A percentile compares a stretch with the other conserved stretches of the same genome.
These are phyloP conservation scores for Rhododendron henanense DNA, from an alignment of 148 eudicot genomes.

Conservation along the genomic window DNA sequence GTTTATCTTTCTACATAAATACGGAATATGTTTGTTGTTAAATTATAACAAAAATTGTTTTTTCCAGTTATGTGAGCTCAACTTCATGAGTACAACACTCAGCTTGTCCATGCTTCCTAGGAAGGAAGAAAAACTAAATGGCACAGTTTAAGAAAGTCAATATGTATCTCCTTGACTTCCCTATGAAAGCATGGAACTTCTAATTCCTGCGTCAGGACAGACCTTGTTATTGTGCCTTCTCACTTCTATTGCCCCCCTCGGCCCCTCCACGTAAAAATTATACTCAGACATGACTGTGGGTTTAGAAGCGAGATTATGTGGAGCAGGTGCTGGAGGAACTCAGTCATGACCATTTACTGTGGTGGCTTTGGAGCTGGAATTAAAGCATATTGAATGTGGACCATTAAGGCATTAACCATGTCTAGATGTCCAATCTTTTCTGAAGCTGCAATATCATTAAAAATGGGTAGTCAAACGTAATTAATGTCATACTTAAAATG, in stretches of 20 bases:
- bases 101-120: neutral
- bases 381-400: neutral
- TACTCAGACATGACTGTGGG: neutral
- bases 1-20: neutral
- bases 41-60: neutral
- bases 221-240: neutral
- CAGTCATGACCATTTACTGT: neutral
- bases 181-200: neutral
- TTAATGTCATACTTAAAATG: neutral
- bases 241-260: neutral
- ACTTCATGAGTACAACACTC: neutral
- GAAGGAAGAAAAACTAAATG: neutral
- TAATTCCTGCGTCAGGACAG: neutral
- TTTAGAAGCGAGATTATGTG: neutral
- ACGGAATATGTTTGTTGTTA: neutral
- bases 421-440: neutral
- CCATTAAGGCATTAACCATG: neutral
- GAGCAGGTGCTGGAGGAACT: neutral
- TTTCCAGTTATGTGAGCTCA: neutral
- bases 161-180: neutral
- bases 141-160: neutral
- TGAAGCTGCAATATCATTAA: neutral
- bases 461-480: neutral
- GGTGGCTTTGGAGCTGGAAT: neutral
- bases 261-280: neutral